Base-by-base conservation (phyloP, 495 filamentous ascomycete species). In the Aspergillus heteromorphus region DNA sequence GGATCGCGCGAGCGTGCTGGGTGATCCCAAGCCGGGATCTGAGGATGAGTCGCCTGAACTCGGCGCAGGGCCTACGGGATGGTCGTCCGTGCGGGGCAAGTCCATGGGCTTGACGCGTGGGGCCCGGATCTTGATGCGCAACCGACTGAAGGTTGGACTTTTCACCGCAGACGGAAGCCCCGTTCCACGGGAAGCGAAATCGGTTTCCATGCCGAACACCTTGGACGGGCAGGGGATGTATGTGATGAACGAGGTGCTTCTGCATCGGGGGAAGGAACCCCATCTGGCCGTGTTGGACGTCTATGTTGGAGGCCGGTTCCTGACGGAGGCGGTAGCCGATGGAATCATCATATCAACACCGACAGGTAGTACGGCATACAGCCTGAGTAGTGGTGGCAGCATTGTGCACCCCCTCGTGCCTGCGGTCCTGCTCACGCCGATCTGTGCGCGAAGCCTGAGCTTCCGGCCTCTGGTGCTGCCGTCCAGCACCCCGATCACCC, bases 301-400 rank as follows among this genome's bases (percentile, higher is more conserved):
- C 36, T 93, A 79, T 64, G 82, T 97, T 31, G 89, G 88, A 54
- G 83, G 84, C 9, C 84, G 89, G 47, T 91, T 91, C 59, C 75
- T 98, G 19, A 98, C 93, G 4, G 89, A 95, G 61, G 90, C 88
- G 0, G 91, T 97, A 21, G 90, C 91, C 0, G 93, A 98, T 62
- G 93, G 93, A 48, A 92, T 98, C 59, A 90, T 98, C 38, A 85
- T 97, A 41, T 88, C 84, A 25, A 96, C 93, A 0, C 93, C 93
- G 0, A 98, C 93, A 0, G 93, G 93, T 5, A 92, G 87, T 52
- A 98, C 93, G 0, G 95, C 93, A 1, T 98, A 97, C 75, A 91
- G 85, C 20, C 79, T 98, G n/a, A 89, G 84, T 59, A 85, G 85
- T 7, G 93, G 93, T 11, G 93, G 93, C n/a, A 88, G 84, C 62